phyloP scores from a whole-genome alignment of 2,329 filamentous ascomycete species.

The Aspergillus brunneoviolaceus region DNA sequence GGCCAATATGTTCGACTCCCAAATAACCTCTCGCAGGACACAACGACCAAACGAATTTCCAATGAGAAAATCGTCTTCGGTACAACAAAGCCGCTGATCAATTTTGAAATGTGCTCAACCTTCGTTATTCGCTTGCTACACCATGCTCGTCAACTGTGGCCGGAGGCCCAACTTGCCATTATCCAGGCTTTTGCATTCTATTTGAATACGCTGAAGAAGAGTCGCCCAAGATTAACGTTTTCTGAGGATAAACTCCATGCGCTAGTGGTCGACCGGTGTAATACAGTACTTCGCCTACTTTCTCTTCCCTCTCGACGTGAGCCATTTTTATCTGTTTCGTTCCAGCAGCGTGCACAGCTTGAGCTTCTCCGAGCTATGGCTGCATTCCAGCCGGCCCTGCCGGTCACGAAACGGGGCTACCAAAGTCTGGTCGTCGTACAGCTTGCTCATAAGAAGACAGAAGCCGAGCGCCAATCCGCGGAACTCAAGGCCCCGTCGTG shows the following conservation, averaged over 20 bases:
- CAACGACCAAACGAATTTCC: constrained; percentile 3
- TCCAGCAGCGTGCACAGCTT: constrained; percentile 60
- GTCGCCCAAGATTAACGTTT: constrained; percentile 7
- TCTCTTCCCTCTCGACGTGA: constrained; percentile 48
- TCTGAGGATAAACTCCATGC: constrained; percentile 16
- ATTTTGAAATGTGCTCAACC: constrained; percentile 35
- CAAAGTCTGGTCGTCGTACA: constrained; percentile 57
- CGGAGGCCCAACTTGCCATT: constrained; percentile 46
- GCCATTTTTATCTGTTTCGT: constrained; percentile 49
- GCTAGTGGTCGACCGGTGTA: constrained; percentile 47
- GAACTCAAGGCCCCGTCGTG: constrained; percentile 60
- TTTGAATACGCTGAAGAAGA: constrained; percentile 23
- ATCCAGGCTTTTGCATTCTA: constrained; percentile 40
- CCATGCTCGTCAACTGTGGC: constrained; percentile 53
- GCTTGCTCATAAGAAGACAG: constrained; percentile 57
- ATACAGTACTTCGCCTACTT: constrained; percentile 50
- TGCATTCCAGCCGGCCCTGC: constrained; percentile 52
- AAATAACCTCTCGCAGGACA: neutral
- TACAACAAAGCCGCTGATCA: constrained; percentile 19
- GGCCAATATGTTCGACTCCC: constrained; percentile 23
- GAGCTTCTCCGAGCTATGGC: constrained; percentile 59
- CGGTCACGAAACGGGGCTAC: constrained; percentile 59
- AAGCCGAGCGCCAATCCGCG: constrained; percentile 57
- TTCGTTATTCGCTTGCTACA: constrained; percentile 50
- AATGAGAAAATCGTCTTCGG: neutral